A percentile compares a stretch with the other conserved stretches of the same genome.
These are phyloP conservation scores for Lactarius vividus DNA, from an alignment of 768 basidiomycete genomes.

Conservation along the genomic window DNA sequence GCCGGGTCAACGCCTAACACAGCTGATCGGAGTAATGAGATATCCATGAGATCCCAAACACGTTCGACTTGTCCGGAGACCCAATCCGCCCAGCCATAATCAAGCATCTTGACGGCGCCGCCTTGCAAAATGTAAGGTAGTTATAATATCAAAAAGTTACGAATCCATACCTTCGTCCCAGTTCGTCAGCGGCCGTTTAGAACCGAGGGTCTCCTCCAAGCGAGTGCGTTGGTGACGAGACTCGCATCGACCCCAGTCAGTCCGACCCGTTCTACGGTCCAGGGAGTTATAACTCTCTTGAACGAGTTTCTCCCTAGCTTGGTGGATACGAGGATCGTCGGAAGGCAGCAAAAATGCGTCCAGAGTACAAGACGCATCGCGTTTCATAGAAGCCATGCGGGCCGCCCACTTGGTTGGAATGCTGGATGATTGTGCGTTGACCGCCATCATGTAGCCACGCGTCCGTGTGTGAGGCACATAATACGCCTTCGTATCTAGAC, in stretches of 20 bases:
- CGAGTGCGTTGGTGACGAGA: slow-evolving; percentile 87
- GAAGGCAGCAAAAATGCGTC: slow-evolving; percentile 90
- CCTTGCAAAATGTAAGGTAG: slow-evolving; percentile 40
- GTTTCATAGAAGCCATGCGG: slow-evolving; percentile 59
- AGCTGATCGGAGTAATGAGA: slow-evolving; percentile 78
- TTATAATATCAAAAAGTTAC: slow-evolving; percentile 11
- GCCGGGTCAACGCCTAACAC: slow-evolving; percentile 78
- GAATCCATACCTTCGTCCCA: slow-evolving; percentile 80
- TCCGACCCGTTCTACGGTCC: slow-evolving; percentile 69
- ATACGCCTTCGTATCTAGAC: slow-evolving; percentile 83
- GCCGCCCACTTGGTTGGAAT: slow-evolving; percentile 71
- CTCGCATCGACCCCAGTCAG: slow-evolving; percentile 91
- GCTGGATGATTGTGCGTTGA: slow-evolving; percentile 57
- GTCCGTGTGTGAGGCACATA: slow-evolving; percentile 96
- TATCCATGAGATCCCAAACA: slow-evolving; percentile 95
- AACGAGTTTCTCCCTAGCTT: slow-evolving; percentile 81
- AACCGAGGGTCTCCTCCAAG: slow-evolving; percentile 77
- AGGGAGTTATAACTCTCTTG: slow-evolving; percentile 60
- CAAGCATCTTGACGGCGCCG: slow-evolving; percentile 80
- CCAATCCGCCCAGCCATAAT: slow-evolving; percentile 95
- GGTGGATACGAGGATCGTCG: slow-evolving; percentile 89
- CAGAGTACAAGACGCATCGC: slow-evolving; percentile 84
- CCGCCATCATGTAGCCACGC: slow-evolving; percentile 82
- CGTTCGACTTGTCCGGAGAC: slow-evolving; percentile 88
- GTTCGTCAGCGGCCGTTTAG: slow-evolving; percentile 81